These are phyloP conservation scores for Dictyostelium purpureum DNA, from an alignment of 78 protist species.

Conservation along the genomic window DNA sequence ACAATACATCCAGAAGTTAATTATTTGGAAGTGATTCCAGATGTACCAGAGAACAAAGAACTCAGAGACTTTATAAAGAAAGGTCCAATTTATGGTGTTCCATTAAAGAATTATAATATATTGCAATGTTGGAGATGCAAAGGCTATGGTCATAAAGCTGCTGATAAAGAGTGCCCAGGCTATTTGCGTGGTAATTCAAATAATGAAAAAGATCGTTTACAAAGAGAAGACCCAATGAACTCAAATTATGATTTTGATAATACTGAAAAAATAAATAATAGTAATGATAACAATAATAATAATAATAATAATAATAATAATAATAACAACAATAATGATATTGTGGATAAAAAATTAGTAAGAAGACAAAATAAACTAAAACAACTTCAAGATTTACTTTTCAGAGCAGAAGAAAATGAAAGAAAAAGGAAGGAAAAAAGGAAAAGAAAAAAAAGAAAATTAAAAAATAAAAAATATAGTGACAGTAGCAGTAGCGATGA, in stretches of 20 bases:
- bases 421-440: constrained; percentile 34
- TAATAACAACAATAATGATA: not conserved
- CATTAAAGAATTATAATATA: constrained; percentile 67
- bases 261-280: not conserved
- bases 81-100: constrained; percentile 73
- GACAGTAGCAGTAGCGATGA: not conserved
- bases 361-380: not conserved
- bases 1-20: too few species aligned
- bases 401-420: constrained; percentile 28
- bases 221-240: constrained; percentile 40
- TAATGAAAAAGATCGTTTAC: not conserved
- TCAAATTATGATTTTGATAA: not conserved
- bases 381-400: constrained; percentile 27
- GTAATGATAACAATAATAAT: not conserved
- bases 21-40: too few species aligned
- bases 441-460: not conserved
- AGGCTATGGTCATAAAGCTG: constrained; percentile 44
- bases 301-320: not conserved
- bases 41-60: constrained; percentile 64
- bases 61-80: constrained; percentile 54
- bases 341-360: not conserved
- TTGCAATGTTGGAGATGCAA: constrained; percentile 79
- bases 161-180: constrained; percentile 34
- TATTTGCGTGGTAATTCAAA: not conserved
- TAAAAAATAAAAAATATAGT: not conserved